Percentiles rank a stretch among this genome's conserved stretches.
phyloP scores from a whole-genome alignment of 495 filamentous ascomycete genomes.

The Hypoxylon lienhwacheense region DNA sequence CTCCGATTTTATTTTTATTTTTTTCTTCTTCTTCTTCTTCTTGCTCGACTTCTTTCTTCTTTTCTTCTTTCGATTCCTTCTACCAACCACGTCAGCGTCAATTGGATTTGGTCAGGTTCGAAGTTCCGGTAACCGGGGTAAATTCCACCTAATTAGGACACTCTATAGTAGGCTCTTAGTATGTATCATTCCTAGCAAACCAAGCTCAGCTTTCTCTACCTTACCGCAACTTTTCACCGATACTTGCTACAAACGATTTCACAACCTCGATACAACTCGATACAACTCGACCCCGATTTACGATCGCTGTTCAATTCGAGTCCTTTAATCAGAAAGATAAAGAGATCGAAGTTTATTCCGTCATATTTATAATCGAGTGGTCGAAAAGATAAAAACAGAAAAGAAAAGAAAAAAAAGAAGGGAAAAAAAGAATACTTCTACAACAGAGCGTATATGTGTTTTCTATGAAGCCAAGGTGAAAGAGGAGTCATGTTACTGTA shows the following conservation, averaged over 20 bases:
- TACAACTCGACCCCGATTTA: constrained; percentile 13
- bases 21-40: too few relatives aligned
- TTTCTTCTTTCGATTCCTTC: constrained; percentile 3
- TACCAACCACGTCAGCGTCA: constrained; percentile 8
- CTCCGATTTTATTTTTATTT: too few relatives aligned
- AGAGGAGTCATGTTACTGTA: constrained; percentile 32
- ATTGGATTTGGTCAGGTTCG: constrained; percentile 19
- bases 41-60: constrained; percentile 5
- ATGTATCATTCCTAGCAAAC: constrained; percentile 19
- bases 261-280: constrained; percentile 26
- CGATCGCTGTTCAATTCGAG: constrained; percentile 15
- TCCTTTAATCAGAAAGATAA: too few relatives aligned
- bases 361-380: neutral
- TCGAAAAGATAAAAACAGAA: neutral
- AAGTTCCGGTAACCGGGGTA: constrained; percentile 10
- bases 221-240: constrained; percentile 52
- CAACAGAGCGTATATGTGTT: neutral
- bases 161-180: too few relatives aligned
- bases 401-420: neutral
- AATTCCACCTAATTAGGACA: neutral
- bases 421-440: neutral
- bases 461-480: constrained; percentile 17
- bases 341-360: constrained; percentile 11
- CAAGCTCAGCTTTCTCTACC: constrained; percentile 49
- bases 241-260: constrained; percentile 4